Conservation (phyloP, 176 grass and related monocot species). For the Thinopyrum elongatum region DNA sequence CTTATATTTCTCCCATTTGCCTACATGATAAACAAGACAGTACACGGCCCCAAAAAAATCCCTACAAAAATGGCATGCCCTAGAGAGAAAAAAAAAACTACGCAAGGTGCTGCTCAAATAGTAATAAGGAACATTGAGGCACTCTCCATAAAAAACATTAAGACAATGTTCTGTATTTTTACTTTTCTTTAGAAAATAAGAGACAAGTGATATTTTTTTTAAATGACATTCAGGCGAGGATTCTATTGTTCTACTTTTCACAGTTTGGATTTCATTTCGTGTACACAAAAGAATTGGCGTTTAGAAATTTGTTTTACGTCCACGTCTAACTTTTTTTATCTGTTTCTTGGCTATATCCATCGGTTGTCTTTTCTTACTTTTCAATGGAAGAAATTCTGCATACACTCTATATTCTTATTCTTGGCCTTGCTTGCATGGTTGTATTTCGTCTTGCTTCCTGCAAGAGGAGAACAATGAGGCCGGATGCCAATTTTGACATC, state of each 20-base stretch:
- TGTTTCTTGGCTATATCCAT: neutral
- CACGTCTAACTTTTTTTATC: neutral
- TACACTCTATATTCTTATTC: slow-evolving; percentile 3
- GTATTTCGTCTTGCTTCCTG: slow-evolving; percentile 30
- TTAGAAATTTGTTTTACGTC: neutral
- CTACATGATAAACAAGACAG: no score
- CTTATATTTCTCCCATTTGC: no score
- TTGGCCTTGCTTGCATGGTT: slow-evolving; percentile 26
- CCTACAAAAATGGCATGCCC: no score
- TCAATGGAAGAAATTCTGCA: neutral
- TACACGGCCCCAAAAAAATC: no score
- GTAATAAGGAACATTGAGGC: no score
- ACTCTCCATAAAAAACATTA: no score
- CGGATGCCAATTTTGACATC: slow-evolving; percentile 13
- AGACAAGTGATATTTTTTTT: neutral
- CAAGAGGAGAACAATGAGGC: neutral
- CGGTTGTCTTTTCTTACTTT: neutral
- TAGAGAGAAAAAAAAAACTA: no score
- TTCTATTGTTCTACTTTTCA: no score
- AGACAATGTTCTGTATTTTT: neutral
- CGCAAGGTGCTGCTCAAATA: no score
- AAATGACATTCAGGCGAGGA: no score
- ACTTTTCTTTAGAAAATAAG: neutral
- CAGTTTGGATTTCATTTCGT: neutral
- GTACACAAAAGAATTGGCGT: neutral